Conservation (phyloP, 164 flowering plant species). For the Piper betle region DNA sequence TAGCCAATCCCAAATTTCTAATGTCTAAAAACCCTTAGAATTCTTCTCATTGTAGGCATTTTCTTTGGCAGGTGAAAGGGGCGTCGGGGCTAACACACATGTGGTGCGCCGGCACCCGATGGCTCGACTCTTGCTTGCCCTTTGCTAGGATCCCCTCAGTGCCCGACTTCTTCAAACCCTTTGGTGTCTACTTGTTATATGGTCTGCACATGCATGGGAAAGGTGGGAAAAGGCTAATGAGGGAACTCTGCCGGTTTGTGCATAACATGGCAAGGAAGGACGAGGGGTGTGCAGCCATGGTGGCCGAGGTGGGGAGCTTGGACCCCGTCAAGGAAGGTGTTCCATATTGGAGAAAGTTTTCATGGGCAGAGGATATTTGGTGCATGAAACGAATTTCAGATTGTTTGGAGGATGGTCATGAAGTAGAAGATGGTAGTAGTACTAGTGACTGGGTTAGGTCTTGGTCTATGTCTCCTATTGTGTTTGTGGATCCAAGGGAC, state of each 20-base stretch:
- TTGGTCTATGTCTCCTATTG: conserved; percentile 1
- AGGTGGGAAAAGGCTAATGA: conserved; percentile 38
- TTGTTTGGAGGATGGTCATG: not conserved
- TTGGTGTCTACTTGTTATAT: conserved; percentile 50
- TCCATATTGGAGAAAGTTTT: conserved; percentile 60
- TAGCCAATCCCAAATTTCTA: no score
- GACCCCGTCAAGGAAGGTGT: conserved; percentile 43
- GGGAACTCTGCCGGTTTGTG: conserved; percentile 34
- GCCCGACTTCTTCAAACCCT: conserved; percentile 47
- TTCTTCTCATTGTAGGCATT: no score
- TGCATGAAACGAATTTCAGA: conserved; percentile 45
- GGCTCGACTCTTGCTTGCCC: conserved; percentile 41
- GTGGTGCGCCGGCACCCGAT: conserved; percentile 32
- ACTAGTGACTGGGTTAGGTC: conserved; percentile 21
- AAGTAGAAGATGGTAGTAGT: conserved; percentile 8
- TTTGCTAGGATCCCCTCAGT: conserved; percentile 57
- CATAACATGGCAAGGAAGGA: conserved; percentile 57
- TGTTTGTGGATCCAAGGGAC: conserved; percentile 70
- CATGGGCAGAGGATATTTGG: conserved; percentile 64
- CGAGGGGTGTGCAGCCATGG: conserved; percentile 39
- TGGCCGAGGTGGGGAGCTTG: conserved; percentile 50
- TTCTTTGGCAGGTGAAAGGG: conserved; percentile 34
- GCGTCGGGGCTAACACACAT: conserved; percentile 31
- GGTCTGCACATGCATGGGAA: conserved; percentile 65
- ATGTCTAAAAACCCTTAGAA: no score